Evolutionary conservation across 768 basidiomycete species (phyloP).

Genomic region (Daedaleopsis nitida): DNA sequence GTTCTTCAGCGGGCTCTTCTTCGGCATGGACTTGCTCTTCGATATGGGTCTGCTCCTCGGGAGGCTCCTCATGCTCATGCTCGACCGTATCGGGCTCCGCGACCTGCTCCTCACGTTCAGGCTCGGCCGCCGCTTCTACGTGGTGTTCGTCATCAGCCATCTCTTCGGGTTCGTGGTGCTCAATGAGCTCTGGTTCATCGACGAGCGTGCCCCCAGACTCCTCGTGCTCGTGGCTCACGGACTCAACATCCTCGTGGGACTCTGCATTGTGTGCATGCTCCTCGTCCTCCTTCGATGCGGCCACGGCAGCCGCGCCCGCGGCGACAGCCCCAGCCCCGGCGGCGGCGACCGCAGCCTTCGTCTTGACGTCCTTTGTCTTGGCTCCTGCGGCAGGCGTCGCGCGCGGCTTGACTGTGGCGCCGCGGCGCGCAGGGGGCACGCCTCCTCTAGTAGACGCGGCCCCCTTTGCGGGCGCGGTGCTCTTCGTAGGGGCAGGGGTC

Average conservation of each 20-base stretch:
- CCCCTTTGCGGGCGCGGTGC: constrained; percentile 4
- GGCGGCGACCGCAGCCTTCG: constrained; percentile 30
- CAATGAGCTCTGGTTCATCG: constrained; percentile 21
- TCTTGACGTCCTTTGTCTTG: constrained; percentile 21
- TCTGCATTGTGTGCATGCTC: constrained; percentile 27
- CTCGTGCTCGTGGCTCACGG: constrained; percentile 23
- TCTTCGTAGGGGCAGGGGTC: constrained; percentile 17
- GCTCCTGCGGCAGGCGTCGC: constrained; percentile 26
- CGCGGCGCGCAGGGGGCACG: constrained; percentile 1
- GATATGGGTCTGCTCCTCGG: no score
- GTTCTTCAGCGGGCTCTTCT: neutral
- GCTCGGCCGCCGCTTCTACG: constrained; percentile 3
- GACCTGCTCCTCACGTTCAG: neutral
- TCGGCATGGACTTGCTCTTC: neutral
- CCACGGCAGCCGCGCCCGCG: constrained; percentile 26
- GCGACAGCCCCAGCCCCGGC: constrained; percentile 17
- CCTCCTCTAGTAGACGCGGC: constrained; percentile 19
- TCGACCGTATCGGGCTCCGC: constrained; percentile 13
- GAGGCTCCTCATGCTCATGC: neutral
- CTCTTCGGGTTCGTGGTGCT: constrained; percentile 28
- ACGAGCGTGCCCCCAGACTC: constrained; percentile 20
- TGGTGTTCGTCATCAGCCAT: constrained; percentile 14
- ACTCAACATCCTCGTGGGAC: constrained; percentile 15
- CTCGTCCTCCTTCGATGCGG: constrained; percentile 10
- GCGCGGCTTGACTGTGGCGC: constrained; percentile 3